Evolutionary conservation across 2,329 filamentous ascomycete genomes (phyloP).

Genomic region (Fusarium cyanostomum): DNA sequence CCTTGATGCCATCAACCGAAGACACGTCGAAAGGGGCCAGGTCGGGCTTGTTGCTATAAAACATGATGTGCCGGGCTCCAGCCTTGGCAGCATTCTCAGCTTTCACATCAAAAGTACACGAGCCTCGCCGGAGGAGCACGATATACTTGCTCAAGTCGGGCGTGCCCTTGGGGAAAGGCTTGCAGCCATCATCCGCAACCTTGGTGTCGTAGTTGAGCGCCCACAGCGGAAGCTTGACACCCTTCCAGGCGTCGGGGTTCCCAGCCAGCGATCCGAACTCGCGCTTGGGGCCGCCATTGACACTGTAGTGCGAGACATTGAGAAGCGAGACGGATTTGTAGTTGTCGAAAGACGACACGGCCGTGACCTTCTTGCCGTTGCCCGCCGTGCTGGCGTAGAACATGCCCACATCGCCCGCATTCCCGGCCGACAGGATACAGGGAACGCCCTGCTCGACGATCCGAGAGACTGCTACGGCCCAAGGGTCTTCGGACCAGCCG

Average conservation of each 20-base stretch:
- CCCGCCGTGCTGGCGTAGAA: constrained; percentile 62
- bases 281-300: constrained; percentile 47
- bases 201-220: constrained; percentile 60
- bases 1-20: constrained; percentile 46
- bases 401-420: constrained; percentile 56
- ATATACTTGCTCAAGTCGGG: constrained; percentile 67
- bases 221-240: constrained; percentile 60
- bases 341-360: constrained; percentile 63
- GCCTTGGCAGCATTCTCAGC: constrained; percentile 60
- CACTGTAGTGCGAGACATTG: constrained; percentile 53
- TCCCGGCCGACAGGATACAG: constrained; percentile 63
- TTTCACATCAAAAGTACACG: constrained; percentile 65
- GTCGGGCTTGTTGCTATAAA: constrained; percentile 65
- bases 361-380: constrained; percentile 57
- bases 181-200: constrained; percentile 61
- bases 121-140: constrained; percentile 68
- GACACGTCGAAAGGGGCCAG: constrained; percentile 49
- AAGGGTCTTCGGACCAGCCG: constrained; percentile 63
- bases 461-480: constrained; percentile 59
- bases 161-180: constrained; percentile 60
- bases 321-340: constrained; percentile 54
- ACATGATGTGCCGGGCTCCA: constrained; percentile 68
- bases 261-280: constrained; percentile 57
- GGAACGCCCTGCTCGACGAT: constrained; percentile 64
- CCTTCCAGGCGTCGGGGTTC: constrained; percentile 53